Base-by-base conservation (phyloP, 2,329 filamentous ascomycete genomes). In the Corinectria fuckeliana region DNA sequence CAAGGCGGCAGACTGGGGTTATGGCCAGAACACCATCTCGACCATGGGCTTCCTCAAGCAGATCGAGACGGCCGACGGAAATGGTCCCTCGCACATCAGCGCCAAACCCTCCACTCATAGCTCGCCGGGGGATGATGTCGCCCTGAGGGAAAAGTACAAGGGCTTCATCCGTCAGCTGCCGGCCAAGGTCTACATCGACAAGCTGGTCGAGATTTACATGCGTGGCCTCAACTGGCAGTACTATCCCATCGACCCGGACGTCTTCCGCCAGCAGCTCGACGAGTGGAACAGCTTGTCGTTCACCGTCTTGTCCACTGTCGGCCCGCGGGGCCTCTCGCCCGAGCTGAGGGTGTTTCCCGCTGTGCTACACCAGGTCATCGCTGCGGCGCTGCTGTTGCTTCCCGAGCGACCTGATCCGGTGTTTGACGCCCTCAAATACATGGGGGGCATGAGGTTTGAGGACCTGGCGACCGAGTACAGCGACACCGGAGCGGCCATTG, bases 401-500 rank as follows among this genome's bases (percentile, higher is more conserved):
- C 80, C 82, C 0, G 74, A 79, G 2, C 77, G 78, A 9, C 73
- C 79, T 8, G 79, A 84, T 26, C 72, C 79, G 36, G 79, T 75
- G 4, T 85, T 87, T 44, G 81, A 85, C 25, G 77, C 80, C 2
- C 75, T 89, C 48, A 87, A 88, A 69, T 87, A 87, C 66, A 81
- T 83, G 1, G 80, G 78, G 3, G 82, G 79, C 47, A 86, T 87
- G 82, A 82, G 81, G 2, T 86, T 87, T 60, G 84, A 87, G 69
- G 84, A 88, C 50, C 72, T 89, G 18, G 85, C 85, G 2, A 75
- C 77, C 14, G 86, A 88, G 56, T 88, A 88, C 67, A 87, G 85
- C 66, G 85, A 88, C 55, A 81, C 82, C 0, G 84, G 85, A 6
- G 75, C 82, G 23, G 77, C 80, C 8, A 79, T 88, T 41, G 68